phyloP scores from a whole-genome alignment of 768 basidiomycete genomes.

The Leccinellum albellum region DNA sequence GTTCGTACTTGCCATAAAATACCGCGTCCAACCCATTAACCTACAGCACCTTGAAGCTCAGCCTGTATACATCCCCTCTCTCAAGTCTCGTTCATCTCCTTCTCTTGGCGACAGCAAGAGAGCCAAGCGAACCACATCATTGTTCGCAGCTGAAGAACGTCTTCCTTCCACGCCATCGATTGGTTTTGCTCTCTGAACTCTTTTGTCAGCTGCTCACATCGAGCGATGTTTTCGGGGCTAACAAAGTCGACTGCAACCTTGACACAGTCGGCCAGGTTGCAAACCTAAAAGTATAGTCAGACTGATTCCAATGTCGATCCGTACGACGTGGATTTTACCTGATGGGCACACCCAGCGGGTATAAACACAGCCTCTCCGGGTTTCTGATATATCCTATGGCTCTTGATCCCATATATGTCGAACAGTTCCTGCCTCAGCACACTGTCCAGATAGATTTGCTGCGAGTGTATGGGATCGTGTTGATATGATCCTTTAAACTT shows the following conservation, averaged over 20 bases:
- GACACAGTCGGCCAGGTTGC: constrained; percentile 91
- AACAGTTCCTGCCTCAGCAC: constrained; percentile 62
- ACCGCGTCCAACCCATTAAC: constrained; percentile 17
- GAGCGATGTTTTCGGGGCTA: constrained; percentile 84
- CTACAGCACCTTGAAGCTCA: constrained; percentile 16
- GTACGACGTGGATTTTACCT: constrained; percentile 42
- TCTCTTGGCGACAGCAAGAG: constrained; percentile 55
- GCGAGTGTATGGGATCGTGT: constrained; percentile 88
- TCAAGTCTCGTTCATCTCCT: constrained; percentile 34
- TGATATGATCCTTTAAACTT: constrained; percentile 54
- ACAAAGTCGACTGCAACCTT: constrained; percentile 96
- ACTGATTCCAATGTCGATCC: not conserved
- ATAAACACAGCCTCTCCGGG: constrained; percentile 95
- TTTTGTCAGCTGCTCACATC: constrained; percentile 79
- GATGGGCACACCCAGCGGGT: constrained; percentile 90
- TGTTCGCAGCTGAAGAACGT: constrained; percentile 84
- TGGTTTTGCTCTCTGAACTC: constrained; percentile 92
- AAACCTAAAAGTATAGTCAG: constrained; percentile 54
- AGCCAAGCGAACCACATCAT: constrained; percentile 96
- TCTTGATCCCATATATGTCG: constrained; percentile 65
- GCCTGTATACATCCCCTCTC: not conserved
- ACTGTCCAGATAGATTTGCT: constrained; percentile 80
- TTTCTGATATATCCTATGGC: constrained; percentile 82
- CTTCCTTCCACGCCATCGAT: constrained; percentile 88
- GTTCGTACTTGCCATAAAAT: constrained; percentile 25